Conservation (phyloP, 805 yeast species). For the Kuraishia molischiana region DNA sequence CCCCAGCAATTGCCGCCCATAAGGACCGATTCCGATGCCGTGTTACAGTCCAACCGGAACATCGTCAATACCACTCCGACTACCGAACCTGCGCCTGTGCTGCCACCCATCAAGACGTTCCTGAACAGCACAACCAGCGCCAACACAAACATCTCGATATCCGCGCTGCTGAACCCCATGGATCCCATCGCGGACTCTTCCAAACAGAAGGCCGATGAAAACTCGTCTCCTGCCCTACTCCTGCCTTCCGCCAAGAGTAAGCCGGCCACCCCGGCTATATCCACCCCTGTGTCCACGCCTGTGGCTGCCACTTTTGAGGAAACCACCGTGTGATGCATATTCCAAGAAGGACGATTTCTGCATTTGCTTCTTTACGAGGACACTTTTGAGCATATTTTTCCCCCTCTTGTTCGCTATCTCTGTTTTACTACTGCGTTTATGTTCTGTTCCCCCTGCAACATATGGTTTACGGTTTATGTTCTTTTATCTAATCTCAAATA, state of each 20-base stretch:
- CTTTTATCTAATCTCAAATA: too few relatives aligned
- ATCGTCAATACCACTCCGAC: neutral
- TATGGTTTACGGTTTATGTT: too few relatives aligned
- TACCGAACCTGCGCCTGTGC: neutral
- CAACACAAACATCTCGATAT: neutral
- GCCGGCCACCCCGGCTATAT: neutral
- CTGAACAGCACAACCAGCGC: neutral
- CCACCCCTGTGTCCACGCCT: neutral
- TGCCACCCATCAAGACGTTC: neutral
- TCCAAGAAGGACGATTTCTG: too few relatives aligned
- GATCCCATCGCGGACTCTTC: neutral
- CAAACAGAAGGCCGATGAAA: neutral
- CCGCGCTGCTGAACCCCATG: neutral
- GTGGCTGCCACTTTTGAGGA: too few relatives aligned
- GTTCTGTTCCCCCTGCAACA: too few relatives aligned
- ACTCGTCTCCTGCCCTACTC: neutral
- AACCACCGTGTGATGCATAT: too few relatives aligned
- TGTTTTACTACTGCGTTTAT: too few relatives aligned
- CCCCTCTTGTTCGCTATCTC: too few relatives aligned
- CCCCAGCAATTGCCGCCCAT: constrained; percentile 2
- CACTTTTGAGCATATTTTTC: too few relatives aligned
- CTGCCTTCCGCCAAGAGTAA: neutral
- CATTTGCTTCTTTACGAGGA: too few relatives aligned
- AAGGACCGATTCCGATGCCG: neutral
- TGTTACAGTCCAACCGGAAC: neutral